Evolutionary conservation across 1,139 yeast species (phyloP), one percentile per base, ranked within the genome.

Genomic region (Blastobotrys elegans): DNA sequence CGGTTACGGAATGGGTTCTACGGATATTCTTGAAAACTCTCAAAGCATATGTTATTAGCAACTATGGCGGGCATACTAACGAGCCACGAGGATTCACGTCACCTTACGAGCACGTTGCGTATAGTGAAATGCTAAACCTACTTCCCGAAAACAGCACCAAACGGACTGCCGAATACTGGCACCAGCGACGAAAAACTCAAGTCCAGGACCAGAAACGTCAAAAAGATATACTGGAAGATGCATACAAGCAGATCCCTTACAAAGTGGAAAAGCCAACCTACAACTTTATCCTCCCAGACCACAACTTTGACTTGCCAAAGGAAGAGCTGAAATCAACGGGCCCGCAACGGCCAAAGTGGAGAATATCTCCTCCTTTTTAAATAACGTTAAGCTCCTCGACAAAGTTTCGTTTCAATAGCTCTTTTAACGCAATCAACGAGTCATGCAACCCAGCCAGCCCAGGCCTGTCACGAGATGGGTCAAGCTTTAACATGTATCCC

Each of bases 11-110:
- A 16, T 18, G 16, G 13, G 20, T 13, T 6, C 16, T 40, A 21
- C 18, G n/a, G 22, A 3, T 3, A 31, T 40, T 40, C 13, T 21
- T 31, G 38, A 6, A 21, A 2, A 22, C 29, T 20, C 5, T 40
- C 21, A 18, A 14, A 31, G 44, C 29, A 10, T 40, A 31, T 18
- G 36, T 40, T 7, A 8, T 40, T 8, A 32, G 44, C 22, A 40
- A 40, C 20, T 13, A n/a, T 20, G 37, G 38, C 13, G 44, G 44
- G 8, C 27, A 30, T 17, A 4, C 10, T 14, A 20, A 13, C 13
- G 36, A 27, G 7, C 17, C 20, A 6, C 18, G 20, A 11, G 43
- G 43, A 3, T 40, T 29, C 17, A 10, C 18, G 18, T 6, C 3
- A 10, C 2, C 17, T 6, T 5, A 40, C 29, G 43, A 40, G 13